phyloP scores from a whole-genome alignment of 352 stramenopile genomes.

The Pythium vanterpoolii region DNA sequence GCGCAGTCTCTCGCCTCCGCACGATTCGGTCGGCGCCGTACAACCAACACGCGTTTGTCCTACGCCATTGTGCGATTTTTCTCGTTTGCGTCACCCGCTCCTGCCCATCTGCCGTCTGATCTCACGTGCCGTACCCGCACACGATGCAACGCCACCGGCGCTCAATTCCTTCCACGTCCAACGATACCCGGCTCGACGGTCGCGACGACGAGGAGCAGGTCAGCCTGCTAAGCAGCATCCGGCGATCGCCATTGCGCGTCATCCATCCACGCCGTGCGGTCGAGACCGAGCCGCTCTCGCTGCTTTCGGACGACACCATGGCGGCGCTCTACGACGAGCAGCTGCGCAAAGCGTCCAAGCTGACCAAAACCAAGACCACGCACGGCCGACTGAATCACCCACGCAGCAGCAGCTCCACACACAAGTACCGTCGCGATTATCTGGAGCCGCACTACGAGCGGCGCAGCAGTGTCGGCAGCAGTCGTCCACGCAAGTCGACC shows the following conservation, averaged over 20 bases:
- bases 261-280: conserved; percentile 10
- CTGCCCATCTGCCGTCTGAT: not conserved
- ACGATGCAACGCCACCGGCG: not conserved
- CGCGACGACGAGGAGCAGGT: not conserved
- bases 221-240: not conserved
- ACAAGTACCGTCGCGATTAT: not conserved
- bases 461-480: conserved; percentile 9
- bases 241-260: not conserved
- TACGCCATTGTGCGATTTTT: conserved; percentile 7
- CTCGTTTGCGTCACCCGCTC: conserved; percentile 8
- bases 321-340: conserved; percentile 18
- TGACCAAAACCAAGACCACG: not conserved
- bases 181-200: not conserved
- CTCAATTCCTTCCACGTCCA: not conserved
- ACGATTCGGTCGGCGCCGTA: not conserved
- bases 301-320: conserved; percentile 18
- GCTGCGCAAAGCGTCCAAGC: not conserved
- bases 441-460: conserved; percentile 5
- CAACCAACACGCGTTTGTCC: not conserved
- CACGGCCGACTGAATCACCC: not conserved
- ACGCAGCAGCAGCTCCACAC: not conserved
- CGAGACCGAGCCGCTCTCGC: conserved; percentile 9
- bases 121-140: not conserved
- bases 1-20: not conserved
- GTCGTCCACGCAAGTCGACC: conserved; percentile 20